Conservation (phyloP, 1,139 yeast species). For the Yamadazyma atmosphaerica region DNA sequence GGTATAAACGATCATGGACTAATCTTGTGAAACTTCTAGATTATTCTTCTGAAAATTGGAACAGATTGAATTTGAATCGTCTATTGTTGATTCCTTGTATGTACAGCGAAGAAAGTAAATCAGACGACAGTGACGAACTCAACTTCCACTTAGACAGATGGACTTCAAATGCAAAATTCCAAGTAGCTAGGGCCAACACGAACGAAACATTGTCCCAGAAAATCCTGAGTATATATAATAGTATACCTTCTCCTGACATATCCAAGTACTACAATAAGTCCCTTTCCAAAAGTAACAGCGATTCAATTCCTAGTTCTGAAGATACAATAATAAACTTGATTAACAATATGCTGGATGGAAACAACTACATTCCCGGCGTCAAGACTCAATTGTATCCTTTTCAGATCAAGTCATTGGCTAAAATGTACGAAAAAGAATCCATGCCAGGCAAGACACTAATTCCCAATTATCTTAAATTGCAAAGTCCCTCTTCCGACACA, state of each 20-base stretch:
- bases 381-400: constrained; percentile 53
- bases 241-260: constrained; percentile 40
- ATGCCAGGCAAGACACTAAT: constrained; percentile 29
- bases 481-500: constrained; percentile 18
- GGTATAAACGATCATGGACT: constrained; percentile 30
- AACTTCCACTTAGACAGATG: constrained; percentile 37
- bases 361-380: constrained; percentile 44
- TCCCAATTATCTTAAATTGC: constrained; percentile 43
- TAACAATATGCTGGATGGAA: constrained; percentile 16
- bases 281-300: constrained; percentile 1
- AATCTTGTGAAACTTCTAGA: constrained; percentile 29
- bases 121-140: background rate
- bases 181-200: background rate
- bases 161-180: constrained; percentile 17
- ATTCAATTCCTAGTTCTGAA: constrained; percentile 18
- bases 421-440: constrained; percentile 58
- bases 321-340: constrained; percentile 19
- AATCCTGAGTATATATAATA: constrained; percentile 36
- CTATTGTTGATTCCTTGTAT: constrained; percentile 12
- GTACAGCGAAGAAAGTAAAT: no score
- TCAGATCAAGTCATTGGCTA: constrained; percentile 56
- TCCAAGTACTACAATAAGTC: constrained; percentile 17
- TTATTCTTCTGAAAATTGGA: constrained; percentile 25
- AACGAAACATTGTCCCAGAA: constrained; percentile 17
- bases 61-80: constrained; percentile 4